Base-by-base conservation (phyloP, 805 yeast genomes). In the Jamesozyma hellenica region DNA sequence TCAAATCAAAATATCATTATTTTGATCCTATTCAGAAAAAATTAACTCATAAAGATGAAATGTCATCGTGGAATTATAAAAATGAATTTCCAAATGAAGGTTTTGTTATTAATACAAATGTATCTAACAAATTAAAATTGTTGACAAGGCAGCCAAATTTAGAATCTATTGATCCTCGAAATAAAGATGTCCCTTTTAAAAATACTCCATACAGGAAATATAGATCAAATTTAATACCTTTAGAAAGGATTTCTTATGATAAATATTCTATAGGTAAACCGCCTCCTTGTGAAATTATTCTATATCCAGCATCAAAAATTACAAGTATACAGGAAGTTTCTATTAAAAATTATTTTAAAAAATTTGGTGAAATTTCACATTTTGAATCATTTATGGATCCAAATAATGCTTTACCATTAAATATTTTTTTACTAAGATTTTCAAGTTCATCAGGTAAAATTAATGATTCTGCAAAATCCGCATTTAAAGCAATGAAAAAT, bases 381-480 rank as follows among this genome's bases (percentile, higher is more conserved):
- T 61, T 81, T 36, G 72, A 74, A 42, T 66, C 76, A 43, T 65
- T 79, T 9, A 74, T 70, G 41, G 92, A 87, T 52, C 84, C 90
- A 0, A 66, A 68, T 17, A 77, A 83, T 33, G 95, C 87, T 2
- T 81, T 79, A 15, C 88, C 94, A 0, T 58, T 87, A 31, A 92
- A 94, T 9, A 65, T 86, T 17, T 80, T 80, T 37, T 62, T 74
- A 16, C 65, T 85, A 38, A 66, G 71, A 42, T 87, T 71, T 59
- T 78, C 69, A 42, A 84, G 85, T 3, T 53, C 60, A 16, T 53
- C 66, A 13, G 75, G 69, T 15, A 72, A 71, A 42, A 64, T 75
- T 14, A 42, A 58, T n/a, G 71, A 67, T 18, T 74, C 80, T 1
- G 70, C 69, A 27, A 53, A 53, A 32, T 49, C 70, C 2, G 83